These are phyloP conservation scores for Luffa aegyptiaca DNA, from an alignment of 306 rosid species.

Conservation along the genomic window DNA sequence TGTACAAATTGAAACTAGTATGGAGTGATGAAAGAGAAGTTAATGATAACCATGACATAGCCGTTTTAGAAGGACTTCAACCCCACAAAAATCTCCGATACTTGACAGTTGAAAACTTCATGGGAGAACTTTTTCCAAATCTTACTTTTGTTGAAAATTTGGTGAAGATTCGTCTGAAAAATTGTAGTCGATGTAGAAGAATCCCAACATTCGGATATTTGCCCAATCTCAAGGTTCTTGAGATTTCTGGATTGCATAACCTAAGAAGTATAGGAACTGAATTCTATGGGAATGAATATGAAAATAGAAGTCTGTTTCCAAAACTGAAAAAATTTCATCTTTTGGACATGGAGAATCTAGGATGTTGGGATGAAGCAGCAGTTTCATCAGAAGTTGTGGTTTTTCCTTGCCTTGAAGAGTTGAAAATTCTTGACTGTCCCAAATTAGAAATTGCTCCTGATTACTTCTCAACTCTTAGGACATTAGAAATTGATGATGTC, in stretches of 20 bases:
- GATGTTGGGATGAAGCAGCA: slow-evolving; percentile 1
- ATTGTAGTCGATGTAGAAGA: neutral
- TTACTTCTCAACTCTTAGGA: slow-evolving; percentile 4
- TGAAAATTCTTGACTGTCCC: slow-evolving; percentile 6
- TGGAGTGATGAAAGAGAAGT: slow-evolving; percentile 7
- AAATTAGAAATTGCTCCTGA: slow-evolving; percentile 1
- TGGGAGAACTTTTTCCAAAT: slow-evolving; percentile 2
- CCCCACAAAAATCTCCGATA: slow-evolving; percentile 2
- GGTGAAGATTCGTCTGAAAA: neutral
- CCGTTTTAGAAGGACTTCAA: slow-evolving; percentile 10
- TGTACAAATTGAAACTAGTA: slow-evolving; percentile 1
- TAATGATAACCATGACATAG: neutral
- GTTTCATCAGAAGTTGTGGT: neutral
- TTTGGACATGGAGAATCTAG: slow-evolving; percentile 2
- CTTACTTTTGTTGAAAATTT: slow-evolving; percentile 6
- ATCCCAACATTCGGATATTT: slow-evolving; percentile 4
- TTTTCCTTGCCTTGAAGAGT: slow-evolving; percentile 8
- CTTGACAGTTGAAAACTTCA: slow-evolving; percentile 1
- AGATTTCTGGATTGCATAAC: slow-evolving; percentile 2
- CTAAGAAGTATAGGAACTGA: slow-evolving; percentile 3
- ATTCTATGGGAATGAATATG: neutral
- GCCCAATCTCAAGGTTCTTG: slow-evolving; percentile 5
- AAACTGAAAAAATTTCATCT: slow-evolving; percentile 4
- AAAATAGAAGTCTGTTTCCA: neutral
- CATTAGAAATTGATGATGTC: neutral